Percentiles rank a stretch among this genome's conserved stretches.
phyloP scores from a whole-genome alignment of 2,329 filamentous ascomycete species.

The Mycosphaerella arachidis region DNA sequence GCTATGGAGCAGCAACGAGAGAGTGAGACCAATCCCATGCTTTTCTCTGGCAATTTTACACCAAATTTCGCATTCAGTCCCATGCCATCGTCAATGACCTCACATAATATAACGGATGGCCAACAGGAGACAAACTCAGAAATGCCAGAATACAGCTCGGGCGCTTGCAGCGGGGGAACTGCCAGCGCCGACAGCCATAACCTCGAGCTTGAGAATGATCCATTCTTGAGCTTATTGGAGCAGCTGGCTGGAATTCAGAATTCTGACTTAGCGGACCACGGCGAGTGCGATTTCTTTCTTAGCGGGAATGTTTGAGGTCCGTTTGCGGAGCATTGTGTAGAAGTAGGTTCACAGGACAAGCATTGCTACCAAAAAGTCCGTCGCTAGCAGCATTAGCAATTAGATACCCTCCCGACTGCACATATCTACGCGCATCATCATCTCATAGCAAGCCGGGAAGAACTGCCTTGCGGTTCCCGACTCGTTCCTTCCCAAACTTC shows the following conservation, averaged over 20 bases:
- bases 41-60: constrained; percentile 36
- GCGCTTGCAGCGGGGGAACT: constrained; percentile 39
- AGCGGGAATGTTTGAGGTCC: constrained; percentile 13
- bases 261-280: constrained; percentile 57
- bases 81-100: constrained; percentile 14
- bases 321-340: not conserved
- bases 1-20: constrained; percentile 5
- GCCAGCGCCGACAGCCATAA: constrained; percentile 36
- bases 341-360: not conserved
- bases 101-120: constrained; percentile 7
- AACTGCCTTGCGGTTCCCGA: constrained; percentile 70
- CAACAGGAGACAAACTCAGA: constrained; percentile 35
- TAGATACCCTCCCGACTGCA: constrained; percentile 7
- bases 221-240: constrained; percentile 72
- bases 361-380: not conserved
- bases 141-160: constrained; percentile 24
- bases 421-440: not conserved
- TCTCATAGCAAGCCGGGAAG: constrained; percentile 54
- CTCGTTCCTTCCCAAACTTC: constrained; percentile 79
- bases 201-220: constrained; percentile 63
- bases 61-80: constrained; percentile 38
- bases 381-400: constrained; percentile 5
- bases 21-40: constrained; percentile 18
- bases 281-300: constrained; percentile 75
- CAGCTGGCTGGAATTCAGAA: constrained; percentile 80